phyloP scores from a whole-genome alignment of 768 basidiomycete genomes.

The Pisolithus sp. region DNA sequence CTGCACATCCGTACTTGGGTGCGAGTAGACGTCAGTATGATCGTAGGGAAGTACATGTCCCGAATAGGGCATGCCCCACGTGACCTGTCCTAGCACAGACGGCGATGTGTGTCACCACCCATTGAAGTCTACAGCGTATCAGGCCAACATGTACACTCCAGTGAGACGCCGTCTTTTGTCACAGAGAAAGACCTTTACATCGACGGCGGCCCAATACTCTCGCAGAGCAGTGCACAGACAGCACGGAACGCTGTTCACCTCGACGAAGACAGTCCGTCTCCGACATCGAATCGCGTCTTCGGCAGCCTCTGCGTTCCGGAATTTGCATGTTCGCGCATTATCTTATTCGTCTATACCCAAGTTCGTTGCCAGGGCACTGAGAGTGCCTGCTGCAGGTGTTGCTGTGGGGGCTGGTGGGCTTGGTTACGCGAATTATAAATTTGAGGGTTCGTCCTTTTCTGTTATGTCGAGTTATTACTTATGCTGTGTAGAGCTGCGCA shows the following conservation, averaged over 20 bases:
- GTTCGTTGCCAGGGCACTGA: slow-evolving; percentile 81
- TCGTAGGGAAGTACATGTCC: too few relatives aligned
- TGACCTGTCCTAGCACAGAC: too few relatives aligned
- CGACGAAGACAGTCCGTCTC: slow-evolving; percentile 31
- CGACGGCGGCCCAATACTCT: slow-evolving; percentile 8
- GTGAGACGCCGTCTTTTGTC: slow-evolving; percentile 32
- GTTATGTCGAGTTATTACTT: background rate
- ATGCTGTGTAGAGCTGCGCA: slow-evolving; percentile 57
- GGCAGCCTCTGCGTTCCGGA: slow-evolving; percentile 43
- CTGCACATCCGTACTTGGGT: too few relatives aligned
- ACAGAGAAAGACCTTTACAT: slow-evolving; percentile 38
- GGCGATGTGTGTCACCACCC: too few relatives aligned
- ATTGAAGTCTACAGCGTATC: too few relatives aligned
- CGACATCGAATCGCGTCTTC: slow-evolving; percentile 43
- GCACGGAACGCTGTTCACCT: slow-evolving; percentile 50
- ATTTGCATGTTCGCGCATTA: slow-evolving; percentile 65
- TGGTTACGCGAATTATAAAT: slow-evolving; percentile 94
- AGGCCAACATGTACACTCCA: slow-evolving; percentile 35
- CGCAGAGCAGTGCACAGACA: slow-evolving; percentile 49
- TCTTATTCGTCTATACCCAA: slow-evolving; percentile 88
- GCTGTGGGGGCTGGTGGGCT: slow-evolving; percentile 87
- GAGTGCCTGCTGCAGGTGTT: slow-evolving; percentile 82
- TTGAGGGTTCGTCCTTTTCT: slow-evolving; percentile 62
- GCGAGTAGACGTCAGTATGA: too few relatives aligned
- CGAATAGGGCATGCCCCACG: too few relatives aligned